Evolutionary conservation across 805 yeast genomes (phyloP), one percentile per base, ranked within the genome.

Genomic region (Lipomyces lipofer): DNA sequence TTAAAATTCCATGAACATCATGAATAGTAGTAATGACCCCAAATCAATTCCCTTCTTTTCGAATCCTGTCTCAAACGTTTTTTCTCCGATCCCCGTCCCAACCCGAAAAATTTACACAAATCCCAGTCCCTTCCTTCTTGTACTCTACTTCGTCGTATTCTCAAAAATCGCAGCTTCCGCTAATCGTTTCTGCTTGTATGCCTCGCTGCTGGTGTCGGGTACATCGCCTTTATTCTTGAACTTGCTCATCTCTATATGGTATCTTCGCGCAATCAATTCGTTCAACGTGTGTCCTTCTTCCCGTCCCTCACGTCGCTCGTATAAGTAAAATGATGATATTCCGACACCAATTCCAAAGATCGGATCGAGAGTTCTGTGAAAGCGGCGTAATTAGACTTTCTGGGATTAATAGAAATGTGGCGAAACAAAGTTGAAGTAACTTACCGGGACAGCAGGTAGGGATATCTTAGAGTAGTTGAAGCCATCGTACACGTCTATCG

Each of bases 341-440:
- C 65, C 65, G 40, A 62, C 56, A n/a, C 38, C 40, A n/a, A 61
- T 28, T 3, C 65, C 61, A 33, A 62, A 62, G 36, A 62, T 35
- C 17, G 64, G 64, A 38, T 62, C 65, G 9, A 56, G 39, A 19
- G 46, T 29, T 19, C 59, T 54, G 27, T 13, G n/a, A 28, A 2
- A 6, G 5, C n/a, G 28, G 32, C 9, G 19, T 9, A 13, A 9
- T 44, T 21, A 21, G 42, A 8, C 28, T 22, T 7, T 8, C 49
- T 6, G 19, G 13, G 12, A 22, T 3, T 12, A 15, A n/a, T n/a
- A n/a, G n/a, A n/a, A n/a, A 35, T 24, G 13, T 15, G 29, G 12
- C 27, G 25, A 13, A 17, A 19, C 8, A 19, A 36, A 8, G 47
- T 2, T 1, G 19, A 25, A n/a, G 1, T 4, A 7, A 27, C 55